These are phyloP conservation scores for Mallotus repandus DNA, from an alignment of 441 rosid species.

Conservation along the genomic window DNA sequence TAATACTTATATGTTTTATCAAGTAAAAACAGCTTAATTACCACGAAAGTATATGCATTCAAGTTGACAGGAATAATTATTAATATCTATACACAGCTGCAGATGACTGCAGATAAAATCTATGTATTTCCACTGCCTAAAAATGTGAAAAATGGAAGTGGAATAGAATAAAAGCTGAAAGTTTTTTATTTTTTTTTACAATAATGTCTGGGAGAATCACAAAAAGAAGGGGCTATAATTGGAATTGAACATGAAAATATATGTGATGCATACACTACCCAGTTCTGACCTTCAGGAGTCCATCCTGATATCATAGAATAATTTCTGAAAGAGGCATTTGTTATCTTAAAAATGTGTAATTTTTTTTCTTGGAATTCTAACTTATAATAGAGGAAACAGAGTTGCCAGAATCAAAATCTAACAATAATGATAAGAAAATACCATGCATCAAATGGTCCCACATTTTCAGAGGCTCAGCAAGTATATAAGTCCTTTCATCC, in stretches of 20 bases:
- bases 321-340: conserved; percentile 19
- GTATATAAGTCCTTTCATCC: conserved; percentile 37
- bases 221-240: conserved; percentile 27
- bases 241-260: conserved; percentile 25
- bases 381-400: conserved; percentile 9
- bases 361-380: conserved; percentile 29
- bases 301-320: conserved; percentile 22
- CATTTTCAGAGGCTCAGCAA: conserved; percentile 14
- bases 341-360: background rate
- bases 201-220: conserved; percentile 51
- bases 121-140: too few species aligned
- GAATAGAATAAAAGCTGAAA: conserved; percentile 37
- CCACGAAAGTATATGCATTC: too few species aligned
- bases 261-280: conserved; percentile 26
- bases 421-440: conserved; percentile 11
- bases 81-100: too few species aligned
- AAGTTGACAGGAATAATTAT: too few species aligned
- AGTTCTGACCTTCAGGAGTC: conserved; percentile 13
- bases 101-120: too few species aligned
- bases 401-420: conserved; percentile 9
- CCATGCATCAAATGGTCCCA: conserved; percentile 21
- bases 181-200: conserved; percentile 28
- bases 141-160: background rate
- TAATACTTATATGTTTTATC: too few species aligned
- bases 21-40: too few species aligned